Base-by-base conservation (phyloP, 2,329 filamentous ascomycete species). In the Aspergillus melleus region DNA sequence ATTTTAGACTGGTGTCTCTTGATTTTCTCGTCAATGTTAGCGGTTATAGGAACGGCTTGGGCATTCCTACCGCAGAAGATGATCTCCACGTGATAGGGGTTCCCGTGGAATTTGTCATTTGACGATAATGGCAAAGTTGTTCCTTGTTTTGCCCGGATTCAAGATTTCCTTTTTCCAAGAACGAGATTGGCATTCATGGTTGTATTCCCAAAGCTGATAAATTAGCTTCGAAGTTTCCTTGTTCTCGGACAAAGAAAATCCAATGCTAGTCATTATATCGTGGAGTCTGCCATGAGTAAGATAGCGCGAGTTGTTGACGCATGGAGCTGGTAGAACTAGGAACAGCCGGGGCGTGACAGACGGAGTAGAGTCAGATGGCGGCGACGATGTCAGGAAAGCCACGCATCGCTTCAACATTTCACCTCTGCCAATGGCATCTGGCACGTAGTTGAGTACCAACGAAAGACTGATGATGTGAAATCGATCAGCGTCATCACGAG, bases 401-500 rank as follows among this genome's bases (percentile, higher is more conserved):
- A 89, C 81, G 36, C 89, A 92, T 46, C 90, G 86, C 55, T 84
- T 81, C 55, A 99, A 84, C 95, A 99, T 99, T 59, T 90, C 85
- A 2, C 95, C 95, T 67, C 93, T 85, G 4, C 83, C 84, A 32
- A 78, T 77, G 3, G 92, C 84, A 66, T 93, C 88, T 0, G 94
- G 91, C 3, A 98, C 93, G 71, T 92, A 99, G 75, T 99, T 99
- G 63, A 99, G 82, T 5, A 99, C 95, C 55, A 99, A 80, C 9
- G 92, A 96, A 24, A 99, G 81, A 53, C 92, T 96, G 69, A 99
- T 89, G 54, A 98, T 86, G 72, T 99, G 91, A 72, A 98, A 98
- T 22, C 80, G 81, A 46, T 92, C 87, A 6, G 84, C 79, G 22
- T 82, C 72, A 8, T 66, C 74, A 5, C 54, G 32, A 0, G 94